phyloP scores from a whole-genome alignment of 116 monocot genomes.

The Papilionanthe hybrid region DNA sequence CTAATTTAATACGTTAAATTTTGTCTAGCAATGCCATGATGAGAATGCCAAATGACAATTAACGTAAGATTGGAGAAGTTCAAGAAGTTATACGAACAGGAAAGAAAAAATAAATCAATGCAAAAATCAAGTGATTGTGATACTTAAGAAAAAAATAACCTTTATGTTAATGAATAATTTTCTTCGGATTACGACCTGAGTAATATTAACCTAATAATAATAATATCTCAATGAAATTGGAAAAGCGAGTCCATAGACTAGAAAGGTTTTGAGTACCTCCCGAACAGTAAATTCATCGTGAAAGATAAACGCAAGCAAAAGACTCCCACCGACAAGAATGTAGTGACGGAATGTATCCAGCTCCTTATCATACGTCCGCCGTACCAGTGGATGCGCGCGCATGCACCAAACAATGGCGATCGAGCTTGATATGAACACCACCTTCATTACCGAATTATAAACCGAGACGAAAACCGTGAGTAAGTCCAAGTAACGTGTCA shows the following conservation, averaged over 20 bases:
- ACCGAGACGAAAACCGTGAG: slow-evolving; percentile 53
- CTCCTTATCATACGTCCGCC: slow-evolving; percentile 49
- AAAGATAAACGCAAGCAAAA: slow-evolving; percentile 42
- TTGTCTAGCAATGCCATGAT: not conserved
- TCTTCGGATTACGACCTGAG: too few species aligned
- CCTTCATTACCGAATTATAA: slow-evolving; percentile 72
- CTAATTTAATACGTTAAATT: not conserved
- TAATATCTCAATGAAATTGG: not conserved
- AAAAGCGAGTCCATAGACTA: not conserved
- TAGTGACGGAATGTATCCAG: slow-evolving; percentile 68
- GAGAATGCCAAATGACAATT: not conserved
- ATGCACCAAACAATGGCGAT: slow-evolving; percentile 70
- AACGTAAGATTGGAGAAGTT: too few species aligned
- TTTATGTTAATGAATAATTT: too few species aligned
- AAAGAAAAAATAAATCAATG: too few species aligned
- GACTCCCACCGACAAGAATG: slow-evolving; percentile 26
- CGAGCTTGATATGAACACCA: slow-evolving; percentile 60
- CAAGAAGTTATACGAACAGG: too few species aligned
- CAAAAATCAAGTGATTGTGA: too few species aligned
- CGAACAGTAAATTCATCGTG: slow-evolving; percentile 38
- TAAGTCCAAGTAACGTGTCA: slow-evolving; percentile 57
- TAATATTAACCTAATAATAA: too few species aligned
- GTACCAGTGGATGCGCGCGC: slow-evolving; percentile 38
- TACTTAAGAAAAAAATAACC: too few species aligned
- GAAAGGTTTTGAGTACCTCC: slow-evolving; percentile 30